These are phyloP conservation scores for Aspergillus haitiensis DNA, from an alignment of 495 filamentous ascomycete species.

Conservation along the genomic window DNA sequence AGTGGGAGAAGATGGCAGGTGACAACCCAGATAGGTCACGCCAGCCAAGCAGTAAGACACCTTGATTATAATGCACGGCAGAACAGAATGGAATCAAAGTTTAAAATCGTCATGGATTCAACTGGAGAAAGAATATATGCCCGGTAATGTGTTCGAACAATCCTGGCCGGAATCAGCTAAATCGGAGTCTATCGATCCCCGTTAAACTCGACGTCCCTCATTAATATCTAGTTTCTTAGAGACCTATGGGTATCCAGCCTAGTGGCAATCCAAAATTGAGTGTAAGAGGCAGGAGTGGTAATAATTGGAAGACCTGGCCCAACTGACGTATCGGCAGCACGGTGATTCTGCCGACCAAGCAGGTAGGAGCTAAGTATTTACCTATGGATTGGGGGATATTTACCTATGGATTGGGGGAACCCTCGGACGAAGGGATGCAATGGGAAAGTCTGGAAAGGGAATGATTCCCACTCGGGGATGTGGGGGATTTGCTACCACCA, in stretches of 20 bases:
- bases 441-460: not conserved
- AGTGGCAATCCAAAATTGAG: no score
- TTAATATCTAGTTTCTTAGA: no score
- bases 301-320: not conserved
- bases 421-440: constrained; percentile 45
- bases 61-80: constrained; percentile 13
- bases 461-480: constrained; percentile 5
- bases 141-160: not conserved
- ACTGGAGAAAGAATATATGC: not conserved
- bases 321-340: not conserved
- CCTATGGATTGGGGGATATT: constrained; percentile 24
- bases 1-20: not conserved
- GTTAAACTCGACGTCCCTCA: not conserved
- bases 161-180: not conserved
- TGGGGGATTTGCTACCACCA: constrained; percentile 13
- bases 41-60: constrained; percentile 1
- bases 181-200: constrained; percentile 7
- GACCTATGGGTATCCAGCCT: no score
- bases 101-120: not conserved
- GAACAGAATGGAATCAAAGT: constrained; percentile 1
- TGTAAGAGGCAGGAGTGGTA: not conserved
- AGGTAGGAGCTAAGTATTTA: not conserved
- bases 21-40: constrained; percentile 6
- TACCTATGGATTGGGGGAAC: constrained; percentile 28
- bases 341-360: not conserved